Percentiles rank a stretch among this genome's conserved stretches.
Evolutionary conservation across 441 rosid genomes (phyloP).

Genomic region (Pelargonium australe): DNA sequence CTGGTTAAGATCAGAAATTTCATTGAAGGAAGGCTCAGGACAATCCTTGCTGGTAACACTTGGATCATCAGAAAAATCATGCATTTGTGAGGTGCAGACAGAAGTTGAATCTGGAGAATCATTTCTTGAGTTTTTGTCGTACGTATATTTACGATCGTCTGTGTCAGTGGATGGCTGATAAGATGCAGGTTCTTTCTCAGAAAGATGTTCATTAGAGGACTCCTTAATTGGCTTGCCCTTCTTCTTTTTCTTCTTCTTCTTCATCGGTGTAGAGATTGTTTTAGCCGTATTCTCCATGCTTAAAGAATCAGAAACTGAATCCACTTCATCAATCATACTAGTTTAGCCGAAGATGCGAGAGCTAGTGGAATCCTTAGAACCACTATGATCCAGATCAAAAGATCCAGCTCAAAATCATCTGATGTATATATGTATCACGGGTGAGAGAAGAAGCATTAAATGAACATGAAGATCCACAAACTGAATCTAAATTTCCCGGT

Average conservation of each 20-base stretch:
- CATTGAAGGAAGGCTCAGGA: not conserved
- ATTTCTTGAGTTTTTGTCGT: conserved; percentile 1
- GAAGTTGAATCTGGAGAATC: conserved; percentile 7
- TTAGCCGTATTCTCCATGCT: conserved; percentile 5
- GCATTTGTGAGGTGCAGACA: not conserved
- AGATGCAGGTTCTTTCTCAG: conserved; percentile 3
- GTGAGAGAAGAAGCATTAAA: no score
- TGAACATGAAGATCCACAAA: no score
- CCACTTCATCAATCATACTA: not conserved
- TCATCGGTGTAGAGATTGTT: conserved; percentile 2
- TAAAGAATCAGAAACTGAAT: conserved; percentile 5
- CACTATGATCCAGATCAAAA: not conserved
- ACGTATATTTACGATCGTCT: not conserved
- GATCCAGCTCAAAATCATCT: not conserved
- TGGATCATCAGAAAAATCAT: not conserved
- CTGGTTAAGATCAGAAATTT: not conserved
- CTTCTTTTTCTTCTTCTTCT: conserved; percentile 7
- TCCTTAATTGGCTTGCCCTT: conserved; percentile 6
- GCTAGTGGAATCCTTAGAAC: not conserved
- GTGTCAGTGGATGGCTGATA: conserved; percentile 1
- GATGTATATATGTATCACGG: no score
- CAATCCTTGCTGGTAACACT: not conserved
- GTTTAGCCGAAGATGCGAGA: not conserved
- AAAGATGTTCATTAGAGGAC: not conserved
- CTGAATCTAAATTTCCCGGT: no score